Base-by-base conservation (phyloP, 2,329 filamentous ascomycete species). In the Beauveria varroae region DNA sequence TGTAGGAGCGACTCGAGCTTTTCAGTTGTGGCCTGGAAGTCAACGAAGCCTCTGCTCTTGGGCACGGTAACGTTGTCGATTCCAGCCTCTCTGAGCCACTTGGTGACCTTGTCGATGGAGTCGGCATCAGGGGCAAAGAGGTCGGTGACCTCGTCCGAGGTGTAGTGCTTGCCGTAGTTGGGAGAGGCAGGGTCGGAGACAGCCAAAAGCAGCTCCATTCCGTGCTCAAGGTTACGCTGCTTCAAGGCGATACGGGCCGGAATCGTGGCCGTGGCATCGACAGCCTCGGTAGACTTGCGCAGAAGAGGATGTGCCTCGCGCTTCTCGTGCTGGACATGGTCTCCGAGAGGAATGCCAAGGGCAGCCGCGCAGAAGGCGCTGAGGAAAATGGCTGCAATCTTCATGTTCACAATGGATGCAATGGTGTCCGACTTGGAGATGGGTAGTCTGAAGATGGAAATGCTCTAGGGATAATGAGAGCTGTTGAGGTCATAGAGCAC, bases 21-120 rank as follows among this genome's bases (percentile, higher is more conserved):
- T 18, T 54, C 49, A 16, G 60, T 49, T 16, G 59, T 62, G 3
- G 64, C 41, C 28, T 64, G 20, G 22, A 65, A 65, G 37, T 63
- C 56, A 24, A 65, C 47, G 44, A 81, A 85, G 60, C 78, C 78
- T 49, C 78, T 75, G n/a, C 78, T 78, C 41, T 75, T 73, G 0
- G 82, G 81, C 49, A 81, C 76, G 43, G 72, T 71, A 52, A 85
- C 73, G 4, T 80, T 75, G 3, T 73, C 71, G 58, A 86, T 81
- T 3, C 83, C 84, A 46, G 78, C 75, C 9, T 70, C 68, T n/a
- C 73, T 68, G 10, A 86, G 75, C 83, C 83, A 86, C 8, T 74
- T 67, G 65, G 76, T 76, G 28, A 85, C 80, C 2, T 77, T 71
- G 20, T 78, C 72, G 4, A 84, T 75, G 3, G 79, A 72, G 43